Evolutionary conservation across 2,329 filamentous ascomycete genomes (phyloP), one percentile per base, ranked within the genome.

Genomic region (Xylaria sp.): DNA sequence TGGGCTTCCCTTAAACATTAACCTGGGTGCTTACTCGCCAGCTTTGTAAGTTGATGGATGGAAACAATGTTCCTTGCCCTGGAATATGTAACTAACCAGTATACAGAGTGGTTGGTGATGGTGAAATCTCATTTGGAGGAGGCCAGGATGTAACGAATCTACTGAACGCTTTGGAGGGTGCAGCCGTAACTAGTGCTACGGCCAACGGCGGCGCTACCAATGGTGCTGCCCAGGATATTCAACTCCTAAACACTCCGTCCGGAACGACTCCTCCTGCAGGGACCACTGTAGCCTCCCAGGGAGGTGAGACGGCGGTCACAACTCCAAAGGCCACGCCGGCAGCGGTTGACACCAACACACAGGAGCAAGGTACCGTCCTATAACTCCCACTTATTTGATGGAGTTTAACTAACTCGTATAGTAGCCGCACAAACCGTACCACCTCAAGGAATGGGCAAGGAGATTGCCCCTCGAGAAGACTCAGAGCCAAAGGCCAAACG

Each of bases 401-500:
- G 17, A 29, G 10, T 13, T 13, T 21, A 17, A 17, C 60, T 66
- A 59, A 69, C 55, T 51, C 27, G 4, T 3, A n/a, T 17, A 10
- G 19, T 37, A 77, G 76, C 78, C 10, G 69, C 77, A 35, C 77
- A 79, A 63, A 79, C 81, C 54, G 74, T 78, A 46, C 70, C 74
- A 15, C 76, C 82, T 33, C 79, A 81, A 66, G 80, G 80, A 29
- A 77, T 82, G 74, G 80, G 80, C 68, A 82, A 82, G 73, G 77
- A 80, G 66, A 81, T 82, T 65, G 76, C 78, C 23, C 80, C 80
- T 23, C 78, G 80, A 10, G 68, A 71, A 27, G 58, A 65, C 58
- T 44, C 62, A 27, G 68, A 69, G 17, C 66, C 70, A 35, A 67
- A 68, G 54, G 67, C 66, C 44, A 78, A 77, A 67, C 74, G 78